Evolutionary conservation across 441 rosid species (phyloP).

Genomic region (Pelargonium australe): DNA sequence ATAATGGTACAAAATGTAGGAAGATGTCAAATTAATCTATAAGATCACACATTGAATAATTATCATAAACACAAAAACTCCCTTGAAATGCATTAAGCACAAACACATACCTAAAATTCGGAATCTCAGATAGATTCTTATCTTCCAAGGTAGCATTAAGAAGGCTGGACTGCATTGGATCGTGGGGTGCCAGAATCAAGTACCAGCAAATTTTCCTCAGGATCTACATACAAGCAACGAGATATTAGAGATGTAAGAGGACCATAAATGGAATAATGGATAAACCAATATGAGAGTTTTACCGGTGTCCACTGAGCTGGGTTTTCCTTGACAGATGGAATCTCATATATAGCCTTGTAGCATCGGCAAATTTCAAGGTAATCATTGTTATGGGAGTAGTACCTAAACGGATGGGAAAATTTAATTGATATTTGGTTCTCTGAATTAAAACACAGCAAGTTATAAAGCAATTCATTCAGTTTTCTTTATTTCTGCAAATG

Average conservation of each 20-base stretch:
- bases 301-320: conserved; percentile 79
- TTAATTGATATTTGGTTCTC: background rate
- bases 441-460: background rate
- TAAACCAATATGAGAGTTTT: conserved; percentile 15
- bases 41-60: background rate
- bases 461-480: background rate
- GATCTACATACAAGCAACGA: conserved; percentile 34
- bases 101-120: conserved; percentile 62
- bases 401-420: conserved; percentile 41
- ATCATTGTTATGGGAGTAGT: conserved; percentile 73
- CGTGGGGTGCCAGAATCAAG: conserved; percentile 7
- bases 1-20: conserved; percentile 11
- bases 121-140: conserved; percentile 19
- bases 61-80: background rate
- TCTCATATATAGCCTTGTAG: conserved; percentile 91
- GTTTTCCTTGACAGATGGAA: conserved; percentile 70
- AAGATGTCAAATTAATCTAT: conserved; percentile 7
- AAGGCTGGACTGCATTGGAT: conserved; percentile 10
- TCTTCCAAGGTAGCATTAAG: conserved; percentile 9
- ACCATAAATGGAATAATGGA: conserved; percentile 2
- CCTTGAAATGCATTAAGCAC: background rate
- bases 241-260: conserved; percentile 17
- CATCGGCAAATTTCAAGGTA: conserved; percentile 92
- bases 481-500: background rate
- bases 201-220: conserved; percentile 35